Evolutionary conservation across 139 green algal species (phyloP).

Genomic region (Coelastrella sp.): DNA sequence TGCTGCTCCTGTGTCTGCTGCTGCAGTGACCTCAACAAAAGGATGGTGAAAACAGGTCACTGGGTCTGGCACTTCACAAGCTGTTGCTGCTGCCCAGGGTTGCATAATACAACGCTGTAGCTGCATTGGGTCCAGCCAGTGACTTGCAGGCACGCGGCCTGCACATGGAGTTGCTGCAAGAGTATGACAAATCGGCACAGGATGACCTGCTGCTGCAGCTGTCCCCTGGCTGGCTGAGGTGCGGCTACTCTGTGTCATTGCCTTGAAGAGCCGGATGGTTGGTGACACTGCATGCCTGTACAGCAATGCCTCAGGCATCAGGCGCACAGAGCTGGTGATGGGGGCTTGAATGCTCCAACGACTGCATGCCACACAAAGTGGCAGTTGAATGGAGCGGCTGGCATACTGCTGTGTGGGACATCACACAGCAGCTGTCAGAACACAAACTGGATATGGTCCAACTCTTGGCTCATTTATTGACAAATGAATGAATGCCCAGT

Average conservation of each 20-base stretch:
- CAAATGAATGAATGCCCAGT: too few relatives aligned
- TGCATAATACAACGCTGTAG: neutral
- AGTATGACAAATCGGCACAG: neutral
- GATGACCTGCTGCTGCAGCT: slow-evolving; percentile 12
- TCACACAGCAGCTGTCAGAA: too few relatives aligned
- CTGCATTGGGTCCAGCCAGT: neutral
- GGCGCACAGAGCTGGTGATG: neutral
- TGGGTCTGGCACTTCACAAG: neutral
- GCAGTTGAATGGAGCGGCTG: neutral
- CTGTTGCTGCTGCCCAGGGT: neutral
- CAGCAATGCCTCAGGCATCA: neutral
- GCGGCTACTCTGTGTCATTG: slow-evolving; percentile 59
- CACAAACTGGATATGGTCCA: too few relatives aligned
- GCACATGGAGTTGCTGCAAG: too few relatives aligned
- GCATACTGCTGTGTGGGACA: too few relatives aligned
- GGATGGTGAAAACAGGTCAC: too few relatives aligned
- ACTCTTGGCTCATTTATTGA: too few relatives aligned
- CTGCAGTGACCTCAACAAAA: too few relatives aligned
- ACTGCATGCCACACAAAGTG: neutral
- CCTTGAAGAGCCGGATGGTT: slow-evolving; percentile 60
- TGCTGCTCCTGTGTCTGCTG: too few relatives aligned
- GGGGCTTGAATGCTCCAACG: neutral
- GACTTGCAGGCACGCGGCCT: neutral
- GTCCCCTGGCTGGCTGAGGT: slow-evolving; percentile 49
- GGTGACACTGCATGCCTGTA: slow-evolving; percentile 61